Base-by-base conservation (phyloP, 2,329 filamentous ascomycete genomes). In the Nannizziopsis arthrosporioides region DNA sequence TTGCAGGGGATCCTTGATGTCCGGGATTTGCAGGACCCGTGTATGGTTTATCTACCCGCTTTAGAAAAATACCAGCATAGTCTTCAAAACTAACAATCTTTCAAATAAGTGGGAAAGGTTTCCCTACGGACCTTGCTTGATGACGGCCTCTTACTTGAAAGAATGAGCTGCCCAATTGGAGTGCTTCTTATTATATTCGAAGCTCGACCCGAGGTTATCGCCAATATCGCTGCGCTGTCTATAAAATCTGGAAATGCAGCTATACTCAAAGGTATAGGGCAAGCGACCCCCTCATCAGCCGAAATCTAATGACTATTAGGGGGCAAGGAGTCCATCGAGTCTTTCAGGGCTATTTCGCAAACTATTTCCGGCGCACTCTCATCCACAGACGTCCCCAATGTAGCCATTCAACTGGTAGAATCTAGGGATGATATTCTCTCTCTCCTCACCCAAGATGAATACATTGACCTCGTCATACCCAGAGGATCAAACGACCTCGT, bases 181-280 rank as follows among this genome's bases (percentile, higher is more conserved):
- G 89, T 96, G n/a, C 78, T 98, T 37, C 77, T 98, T 56, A 92
- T 98, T 68, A 96, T 98, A 61, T 98, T 98, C 62, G 92, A 98
- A 70, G 92, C 92, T 32, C 84, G 92, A 6, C 92, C 92, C 5
- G 92, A 98, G 69, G 92, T 98, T 55, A 95, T 98, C 61, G 92
- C 90, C 62, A 98, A 98, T 67, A 96, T 98, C 61, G 88, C 92
- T 53, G 86, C 89, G 3, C 75, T 98, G 18, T 89, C 92, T 34
- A 85, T 98, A 67, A 98, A 98, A 66, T 96, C 90, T 10, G 92
- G 88, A 59, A 98, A 98, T 66, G 85, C 92, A 32, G 92, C 89
- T 44, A 96, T 98, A 59, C 73, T 98, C 52, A 98, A 98, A 74
- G 90, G 81, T 76, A 59, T 9, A 53, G 22, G 3, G 22, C 3